Base-by-base conservation (phyloP, 805 yeast genomes). In the Metschnikowia bowlesiae region DNA sequence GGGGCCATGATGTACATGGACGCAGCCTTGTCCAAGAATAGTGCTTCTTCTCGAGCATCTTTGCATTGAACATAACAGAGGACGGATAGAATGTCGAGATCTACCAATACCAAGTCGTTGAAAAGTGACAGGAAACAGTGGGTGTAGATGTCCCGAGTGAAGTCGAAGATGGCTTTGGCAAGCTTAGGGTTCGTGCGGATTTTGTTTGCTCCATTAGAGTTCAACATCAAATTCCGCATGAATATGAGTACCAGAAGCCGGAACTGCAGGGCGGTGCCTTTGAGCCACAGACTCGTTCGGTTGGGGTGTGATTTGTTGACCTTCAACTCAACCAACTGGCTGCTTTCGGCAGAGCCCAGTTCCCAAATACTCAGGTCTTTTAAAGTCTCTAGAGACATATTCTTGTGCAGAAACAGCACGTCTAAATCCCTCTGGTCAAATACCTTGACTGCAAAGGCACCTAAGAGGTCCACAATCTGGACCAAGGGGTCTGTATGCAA, bases 211-310 rank as follows among this genome's bases (percentile, higher is more conserved):
- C 55, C 45, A 7, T 36, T 53, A 0, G 63, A 55, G 5, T 44
- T 46, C n/a, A 64, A 50, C 8, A 71, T 49, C 3, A 71, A 41
- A 30, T 60, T 53, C 45, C 64, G 69, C 59, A 71, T 68, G 16
- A 71, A 60, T 0, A 65, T 55, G 16, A 62, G 55, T 45, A 73
- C 55, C 0, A 74, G 62, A 1, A 70, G 43, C 46, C 71, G 70
- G 42, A 73, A 62, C 54, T 71, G 73, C 44, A 65, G 66, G 1
- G 75, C 61, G 2, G 74, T 68, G 1, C 75, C 74, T 14, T 50
- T 53, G 8, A 73, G 54, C 78, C 78, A 73, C n/a, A 67, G 55
- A 14, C 51, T 47, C 3, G 62, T 58, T 42, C 70, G 50, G 38
- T 56, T 61, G 4, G 13, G 37, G n/a, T 46, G 43, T 10, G 38